phyloP scores from a whole-genome alignment of 2,329 filamentous ascomycete genomes.

The Fusarium oligoseptatum region DNA sequence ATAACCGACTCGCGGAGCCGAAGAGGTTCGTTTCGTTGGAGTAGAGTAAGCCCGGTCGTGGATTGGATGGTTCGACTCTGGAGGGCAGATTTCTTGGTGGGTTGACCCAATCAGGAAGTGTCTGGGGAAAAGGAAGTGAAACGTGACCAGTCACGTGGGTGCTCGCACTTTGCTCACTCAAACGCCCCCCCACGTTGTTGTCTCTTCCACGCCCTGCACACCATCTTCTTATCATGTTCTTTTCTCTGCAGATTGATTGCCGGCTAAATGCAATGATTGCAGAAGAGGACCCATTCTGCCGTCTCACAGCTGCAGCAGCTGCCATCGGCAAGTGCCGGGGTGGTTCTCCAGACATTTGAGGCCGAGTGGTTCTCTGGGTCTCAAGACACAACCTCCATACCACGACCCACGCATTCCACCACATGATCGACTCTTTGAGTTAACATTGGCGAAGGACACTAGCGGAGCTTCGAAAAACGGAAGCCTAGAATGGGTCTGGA shows the following conservation, averaged over 20 bases:
- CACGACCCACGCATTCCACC: constrained; percentile 32
- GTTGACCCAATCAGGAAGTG: constrained; percentile 39
- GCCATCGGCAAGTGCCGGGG: constrained; percentile 1
- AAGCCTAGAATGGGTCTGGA: constrained; percentile 23
- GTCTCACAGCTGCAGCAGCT: background rate
- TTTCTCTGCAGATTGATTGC: constrained; percentile 5
- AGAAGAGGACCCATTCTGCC: background rate
- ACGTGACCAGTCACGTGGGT: constrained; percentile 44
- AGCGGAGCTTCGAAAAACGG: constrained; percentile 16
- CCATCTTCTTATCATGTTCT: constrained; percentile 3
- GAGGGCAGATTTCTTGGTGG: constrained; percentile 40
- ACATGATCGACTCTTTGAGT: constrained; percentile 28
- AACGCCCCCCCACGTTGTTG: constrained; percentile 14
- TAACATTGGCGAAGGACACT: constrained; percentile 27
- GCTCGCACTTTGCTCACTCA: background rate
- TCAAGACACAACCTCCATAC: constrained; percentile 7
- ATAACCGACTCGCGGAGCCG: constrained; percentile 35
- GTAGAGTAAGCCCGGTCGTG: constrained; percentile 17
- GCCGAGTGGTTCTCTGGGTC: background rate
- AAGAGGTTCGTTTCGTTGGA: constrained; percentile 4
- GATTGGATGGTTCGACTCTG: constrained; percentile 43
- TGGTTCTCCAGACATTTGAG: background rate
- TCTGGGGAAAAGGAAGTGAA: constrained; percentile 24
- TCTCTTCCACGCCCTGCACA: constrained; percentile 14
- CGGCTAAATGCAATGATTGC: constrained; percentile 22